Conservation (phyloP, 768 basidiomycete genomes). For the Wakefieldia striispora region DNA sequence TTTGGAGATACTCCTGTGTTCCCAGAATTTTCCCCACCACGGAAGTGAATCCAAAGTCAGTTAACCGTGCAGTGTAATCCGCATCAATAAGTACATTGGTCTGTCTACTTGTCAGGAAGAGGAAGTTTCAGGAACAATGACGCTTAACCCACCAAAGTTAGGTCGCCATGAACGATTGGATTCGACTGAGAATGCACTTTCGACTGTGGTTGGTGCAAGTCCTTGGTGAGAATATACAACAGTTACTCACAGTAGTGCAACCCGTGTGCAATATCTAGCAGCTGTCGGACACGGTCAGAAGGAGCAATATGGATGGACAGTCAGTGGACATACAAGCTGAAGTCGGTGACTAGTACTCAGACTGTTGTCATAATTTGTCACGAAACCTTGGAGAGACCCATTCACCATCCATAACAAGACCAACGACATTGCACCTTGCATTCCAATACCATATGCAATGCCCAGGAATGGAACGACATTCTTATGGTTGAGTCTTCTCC, state of each 20-base stretch:
- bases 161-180: background rate
- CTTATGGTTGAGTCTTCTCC: conserved; percentile 23
- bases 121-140: background rate
- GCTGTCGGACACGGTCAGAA: background rate
- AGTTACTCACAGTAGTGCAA: background rate
- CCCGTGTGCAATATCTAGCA: background rate
- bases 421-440: conserved; percentile 18
- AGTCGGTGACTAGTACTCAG: conserved; percentile 1
- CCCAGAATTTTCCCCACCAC: background rate
- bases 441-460: conserved; percentile 24
- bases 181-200: background rate
- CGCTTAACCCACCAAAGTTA: background rate
- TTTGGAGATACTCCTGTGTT: background rate
- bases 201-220: too few relatives aligned
- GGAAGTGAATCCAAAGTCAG: conserved; percentile 42
- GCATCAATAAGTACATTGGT: conserved; percentile 9
- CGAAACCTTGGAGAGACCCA: conserved; percentile 20
- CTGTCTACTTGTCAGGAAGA: background rate
- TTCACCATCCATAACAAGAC: conserved; percentile 33
- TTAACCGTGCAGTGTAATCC: conserved; percentile 34
- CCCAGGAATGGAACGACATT: conserved; percentile 30
- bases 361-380: background rate
- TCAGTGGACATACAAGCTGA: conserved; percentile 6
- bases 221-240: too few relatives aligned
- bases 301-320: background rate